Base-by-base conservation (phyloP, 1,284 basidiomycete species). In the Agaricales sp. region DNA sequence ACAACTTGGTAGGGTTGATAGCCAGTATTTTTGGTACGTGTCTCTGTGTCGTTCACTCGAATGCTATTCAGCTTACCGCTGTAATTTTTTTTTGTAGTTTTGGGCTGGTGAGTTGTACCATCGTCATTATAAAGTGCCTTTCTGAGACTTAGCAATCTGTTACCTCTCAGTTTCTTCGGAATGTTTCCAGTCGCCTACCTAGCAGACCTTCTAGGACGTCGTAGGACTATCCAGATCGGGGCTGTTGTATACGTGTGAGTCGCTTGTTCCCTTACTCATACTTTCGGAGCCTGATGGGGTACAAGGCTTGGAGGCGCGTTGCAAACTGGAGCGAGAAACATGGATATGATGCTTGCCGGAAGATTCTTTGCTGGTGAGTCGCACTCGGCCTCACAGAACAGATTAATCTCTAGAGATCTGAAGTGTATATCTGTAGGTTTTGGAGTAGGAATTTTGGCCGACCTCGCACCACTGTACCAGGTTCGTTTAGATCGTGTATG, bases 261-360 rank as follows among this genome's bases (percentile, higher is more conserved):
- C 46, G 20, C 16, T 47, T 20, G 3, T 47, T 25, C 8, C 61
- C 61, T 47, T n/a, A 16, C 4, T 41, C n/a, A 8, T 35, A n/a
- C 30, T 35, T 35, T 11, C n/a, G 30, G 11, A 4, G 24, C 18
- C 19, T 43, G 12, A 2, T 43, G 41, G 65, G 41, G 68, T 35
- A 71, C 68, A 61, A 70, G 79, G 19, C 51, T 81, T 26, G 79
- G 80, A 2, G 78, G 78, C 18, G 63, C 67, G 2, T 61, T 75
- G 3, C 74, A 75, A 54, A 74, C 75, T 1, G 73, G 66, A 4
- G 75, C 77, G 0, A 61, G 63, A 50, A 77, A 73, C 57, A 70
- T 78, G 59, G 71, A 70, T 47, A 75, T 75, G 66, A 80, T 84
- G 75, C 66, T 79, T 24, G 75, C 73, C 8, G 80, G 80, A 2